These are phyloP conservation scores for Pseudozyma thailandica DNA, from an alignment of 1,284 basidiomycete genomes.

Conservation along the genomic window DNA sequence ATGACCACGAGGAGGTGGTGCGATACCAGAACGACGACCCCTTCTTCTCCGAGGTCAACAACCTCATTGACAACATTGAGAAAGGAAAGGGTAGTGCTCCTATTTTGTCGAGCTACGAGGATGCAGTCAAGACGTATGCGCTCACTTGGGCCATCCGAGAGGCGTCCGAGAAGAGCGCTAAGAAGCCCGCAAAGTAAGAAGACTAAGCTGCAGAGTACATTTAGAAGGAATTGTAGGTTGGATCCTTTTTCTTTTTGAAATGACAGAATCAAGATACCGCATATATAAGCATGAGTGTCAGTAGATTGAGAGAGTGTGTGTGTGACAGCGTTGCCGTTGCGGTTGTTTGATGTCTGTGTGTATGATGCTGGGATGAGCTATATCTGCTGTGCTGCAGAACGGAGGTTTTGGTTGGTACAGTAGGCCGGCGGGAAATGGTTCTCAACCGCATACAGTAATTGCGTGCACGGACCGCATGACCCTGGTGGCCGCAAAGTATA, in stretches of 20 bases:
- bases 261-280: not conserved
- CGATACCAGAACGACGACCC: slow-evolving; percentile 67
- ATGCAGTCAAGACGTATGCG: slow-evolving; percentile 67
- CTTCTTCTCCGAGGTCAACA: slow-evolving; percentile 67
- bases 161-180: slow-evolving; percentile 58
- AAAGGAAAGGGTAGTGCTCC: slow-evolving; percentile 55
- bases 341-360: too few relatives aligned
- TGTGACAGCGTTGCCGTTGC: too few relatives aligned
- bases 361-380: too few relatives aligned
- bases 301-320: not conserved
- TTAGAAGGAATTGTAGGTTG: slow-evolving; percentile 3
- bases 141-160: slow-evolving; percentile 66
- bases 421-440: too few relatives aligned
- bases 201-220: too few relatives aligned
- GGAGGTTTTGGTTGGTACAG: too few relatives aligned
- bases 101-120: slow-evolving; percentile 61
- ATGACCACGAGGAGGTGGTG: slow-evolving; percentile 67
- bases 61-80: slow-evolving; percentile 66
- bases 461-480: too few relatives aligned
- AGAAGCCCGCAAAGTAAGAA: slow-evolving; percentile 40
- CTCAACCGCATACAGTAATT: too few relatives aligned
- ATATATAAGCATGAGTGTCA: not conserved
- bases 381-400: too few relatives aligned
- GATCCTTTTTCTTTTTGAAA: too few relatives aligned
- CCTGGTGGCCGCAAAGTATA: too few relatives aligned